These are phyloP conservation scores for Penicillium fimorum DNA, from an alignment of 495 filamentous ascomycete species.

Conservation along the genomic window DNA sequence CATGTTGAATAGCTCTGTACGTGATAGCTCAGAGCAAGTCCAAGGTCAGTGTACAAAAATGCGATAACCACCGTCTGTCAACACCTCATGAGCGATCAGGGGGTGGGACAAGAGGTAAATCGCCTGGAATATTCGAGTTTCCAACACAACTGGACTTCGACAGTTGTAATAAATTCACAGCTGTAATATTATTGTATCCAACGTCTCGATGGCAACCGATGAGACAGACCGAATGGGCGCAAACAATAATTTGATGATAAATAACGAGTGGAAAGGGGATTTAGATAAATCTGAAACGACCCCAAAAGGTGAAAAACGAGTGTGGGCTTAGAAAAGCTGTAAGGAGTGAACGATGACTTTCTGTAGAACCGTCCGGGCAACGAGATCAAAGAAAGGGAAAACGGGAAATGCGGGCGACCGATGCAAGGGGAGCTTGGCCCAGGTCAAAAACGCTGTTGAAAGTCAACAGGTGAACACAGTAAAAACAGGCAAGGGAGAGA, in stretches of 20 bases:
- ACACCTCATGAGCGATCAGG: conserved; percentile 19
- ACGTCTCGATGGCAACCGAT: conserved; percentile 33
- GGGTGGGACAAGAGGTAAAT: conserved; percentile 3
- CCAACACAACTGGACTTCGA: conserved; percentile 2
- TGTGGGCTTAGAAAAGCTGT: conserved; percentile 33
- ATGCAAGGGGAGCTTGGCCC: conserved; percentile 41
- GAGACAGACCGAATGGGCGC: conserved; percentile 24
- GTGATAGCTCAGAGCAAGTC: conserved; percentile 8
- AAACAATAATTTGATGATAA: conserved; percentile 25
- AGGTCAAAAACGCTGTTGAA: conserved; percentile 34
- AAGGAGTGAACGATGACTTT: conserved; percentile 43
- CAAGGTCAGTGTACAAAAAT: conserved; percentile 24
- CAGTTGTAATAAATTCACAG: not conserved
- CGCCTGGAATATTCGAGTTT: not conserved
- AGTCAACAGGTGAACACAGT: conserved; percentile 24
- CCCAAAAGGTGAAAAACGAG: conserved; percentile 26
- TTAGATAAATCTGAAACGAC: conserved; percentile 31
- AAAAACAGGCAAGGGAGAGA: conserved; percentile 29
- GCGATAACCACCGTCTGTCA: conserved; percentile 24
- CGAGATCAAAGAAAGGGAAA: conserved; percentile 27
- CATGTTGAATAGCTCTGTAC: conserved; percentile 28
- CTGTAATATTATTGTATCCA: conserved; percentile 4
- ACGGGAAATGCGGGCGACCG: conserved; percentile 32
- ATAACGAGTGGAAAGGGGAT: conserved; percentile 44
- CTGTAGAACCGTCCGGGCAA: conserved; percentile 18